Base-by-base conservation (phyloP, 768 basidiomycete genomes). In the Lentinula aciculospora region DNA sequence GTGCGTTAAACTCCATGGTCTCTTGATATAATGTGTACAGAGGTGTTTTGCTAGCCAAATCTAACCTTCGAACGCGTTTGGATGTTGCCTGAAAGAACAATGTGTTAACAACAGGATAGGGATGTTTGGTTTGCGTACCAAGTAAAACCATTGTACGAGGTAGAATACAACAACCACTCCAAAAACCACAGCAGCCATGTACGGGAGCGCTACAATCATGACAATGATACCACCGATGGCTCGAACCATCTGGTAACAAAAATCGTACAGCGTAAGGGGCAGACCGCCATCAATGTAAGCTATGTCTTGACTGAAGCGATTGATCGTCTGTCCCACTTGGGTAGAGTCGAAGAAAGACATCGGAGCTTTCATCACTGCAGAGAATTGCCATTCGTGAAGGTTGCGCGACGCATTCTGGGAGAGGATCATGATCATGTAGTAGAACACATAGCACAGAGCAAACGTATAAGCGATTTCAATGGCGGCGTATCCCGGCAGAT, bases 271-370 rank as follows among this genome's bases (percentile, higher is more conserved):
- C 0, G 81, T 70, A 58, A 84, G 81, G 58, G 55, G 19, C n/a
- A 64, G 57, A 13, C 57, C 59, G 21, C 56, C 58, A 53, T 77
- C 76, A 36, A 76, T 66, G n/a, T 71, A 64, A 39, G 72, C 72
- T 45, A 74, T 67, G 36, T 74, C 70, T 59, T 78, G 75, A 37
- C 74, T 74, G 56, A 82, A 74, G 9, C 81, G 71, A 61, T 80
- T 80, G 62, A 77, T 72, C 58, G 81, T 72, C 1, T 76, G 72
- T 0, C 80, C 80, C 37, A 71, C 72, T 9, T 73, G 74, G 7
- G 60, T 62, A 1, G 68, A 76, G 62, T 37, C 71, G 63, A 84
- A 86, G 71, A 84, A 85, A n/a, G 73, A 73, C 76, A 83, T 84
- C 1, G 85, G 82, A 0, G 84, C 81, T 58, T 79, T 73, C 70